Conservation (phyloP, 2,329 filamentous ascomycete species). For the Colletotrichum sp. region DNA sequence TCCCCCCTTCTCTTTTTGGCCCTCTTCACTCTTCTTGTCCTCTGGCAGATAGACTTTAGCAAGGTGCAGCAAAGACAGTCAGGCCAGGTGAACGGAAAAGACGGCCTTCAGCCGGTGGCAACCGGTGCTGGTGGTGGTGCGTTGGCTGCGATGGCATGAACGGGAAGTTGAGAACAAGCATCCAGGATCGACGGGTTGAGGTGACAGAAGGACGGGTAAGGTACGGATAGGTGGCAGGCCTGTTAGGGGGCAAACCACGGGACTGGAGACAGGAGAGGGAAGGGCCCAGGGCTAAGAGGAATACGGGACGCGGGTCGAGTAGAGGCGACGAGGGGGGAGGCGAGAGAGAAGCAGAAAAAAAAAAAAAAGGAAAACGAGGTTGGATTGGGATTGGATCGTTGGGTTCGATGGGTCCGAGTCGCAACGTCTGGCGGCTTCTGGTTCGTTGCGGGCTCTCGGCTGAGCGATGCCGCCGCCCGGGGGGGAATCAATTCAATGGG, state of each 20-base stretch:
- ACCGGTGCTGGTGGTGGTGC: background rate
- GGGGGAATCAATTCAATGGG: background rate
- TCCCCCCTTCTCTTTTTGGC: background rate
- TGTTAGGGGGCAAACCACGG: background rate
- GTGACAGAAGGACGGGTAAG: background rate
- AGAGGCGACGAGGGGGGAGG: background rate
- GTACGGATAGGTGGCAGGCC: background rate
- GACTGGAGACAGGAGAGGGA: background rate
- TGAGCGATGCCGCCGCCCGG: background rate
- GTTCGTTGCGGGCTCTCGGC: background rate
- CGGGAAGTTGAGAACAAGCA: constrained; percentile 9
- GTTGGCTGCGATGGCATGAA: constrained; percentile 5
- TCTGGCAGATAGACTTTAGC: background rate
- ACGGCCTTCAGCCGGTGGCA: constrained; percentile 12
- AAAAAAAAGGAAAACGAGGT: background rate
- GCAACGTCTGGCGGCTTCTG: background rate
- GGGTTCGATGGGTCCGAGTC: background rate
- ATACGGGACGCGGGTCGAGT: background rate
- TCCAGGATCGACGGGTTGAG: constrained; percentile 13
- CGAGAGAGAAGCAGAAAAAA: background rate
- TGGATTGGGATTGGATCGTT: constrained; percentile 1
- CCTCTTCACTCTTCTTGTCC: background rate
- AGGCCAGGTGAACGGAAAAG: constrained; percentile 1
- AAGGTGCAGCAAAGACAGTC: background rate
- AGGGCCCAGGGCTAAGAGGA: background rate